Evolutionary conservation across 169 alveolate genomes (phyloP), one percentile per base, ranked within the genome.

Genomic region (Blepharisma undulans): DNA sequence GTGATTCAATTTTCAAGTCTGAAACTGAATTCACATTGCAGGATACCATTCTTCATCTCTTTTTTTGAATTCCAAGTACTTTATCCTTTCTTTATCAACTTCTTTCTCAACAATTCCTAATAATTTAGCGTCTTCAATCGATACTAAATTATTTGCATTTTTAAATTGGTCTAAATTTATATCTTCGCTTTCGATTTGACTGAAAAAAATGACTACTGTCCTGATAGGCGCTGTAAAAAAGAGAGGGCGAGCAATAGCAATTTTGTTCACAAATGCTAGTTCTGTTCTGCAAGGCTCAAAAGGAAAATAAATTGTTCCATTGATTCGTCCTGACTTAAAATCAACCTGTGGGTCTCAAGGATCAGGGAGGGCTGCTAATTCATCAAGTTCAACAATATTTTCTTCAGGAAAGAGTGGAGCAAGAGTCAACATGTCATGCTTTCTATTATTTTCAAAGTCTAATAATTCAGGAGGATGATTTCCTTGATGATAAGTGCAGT

Each of bases 211-310:
- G 1, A 78, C 34, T 21, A 78, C 60, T 21, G 86, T 29, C 29
- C 34, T 78, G 1, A 78, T 36, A 12, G 66, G 71, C 30, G 61
- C 86, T 29, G 86, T 78, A 78, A 27, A 78, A 34, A 10, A 29
- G 14, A 29, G 34, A 78, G 86, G 86, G 7, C 86, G 34, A 0
- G 86, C 86, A 12, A 78, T 29, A 25, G 86, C 86, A 29, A 78
- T 78, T 78, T 78, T 78, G 10, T 22, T 78, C 1, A 78, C 86
- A 25, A 78, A 29, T 25, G 86, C 86, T 27, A 21, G 10, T 18
- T 48, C 12, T 48, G 66, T 48, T 48, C 66, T 48, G 10, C 66
- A 48, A 48, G 66, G 66, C 7, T 48, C 10, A 48, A 10, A 48
- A 5, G 66, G 66, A 5, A 48, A 48, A 2, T 5, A 5, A 48